These are phyloP conservation scores for Carex cristatella DNA, from an alignment of 176 grass and related monocot genomes.

Conservation along the genomic window DNA sequence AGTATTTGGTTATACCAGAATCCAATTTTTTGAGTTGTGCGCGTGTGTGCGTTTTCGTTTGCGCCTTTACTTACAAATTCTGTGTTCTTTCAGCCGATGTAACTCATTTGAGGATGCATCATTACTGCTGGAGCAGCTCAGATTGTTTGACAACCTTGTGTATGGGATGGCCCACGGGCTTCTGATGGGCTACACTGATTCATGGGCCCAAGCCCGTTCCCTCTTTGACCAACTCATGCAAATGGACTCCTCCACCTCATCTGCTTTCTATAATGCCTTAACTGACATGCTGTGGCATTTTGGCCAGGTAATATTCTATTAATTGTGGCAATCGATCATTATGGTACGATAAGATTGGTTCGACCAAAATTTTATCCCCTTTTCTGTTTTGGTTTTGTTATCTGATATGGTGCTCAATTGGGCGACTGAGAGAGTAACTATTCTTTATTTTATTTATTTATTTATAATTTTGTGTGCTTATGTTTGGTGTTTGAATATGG, in stretches of 20 bases:
- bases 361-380: background rate
- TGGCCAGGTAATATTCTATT: constrained; percentile 65
- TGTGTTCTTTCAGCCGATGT: constrained; percentile 63
- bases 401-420: background rate
- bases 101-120: constrained; percentile 94
- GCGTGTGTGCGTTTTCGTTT: background rate
- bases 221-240: constrained; percentile 75
- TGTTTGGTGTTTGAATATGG: constrained; percentile 20
- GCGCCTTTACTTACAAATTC: background rate
- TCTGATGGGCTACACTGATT: constrained; percentile 74
- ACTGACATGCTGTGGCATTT: constrained; percentile 99
- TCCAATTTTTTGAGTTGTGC: background rate
- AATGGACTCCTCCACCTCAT: constrained; percentile 90
- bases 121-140: constrained; percentile 88
- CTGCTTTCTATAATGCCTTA: constrained; percentile 98
- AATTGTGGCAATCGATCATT: background rate
- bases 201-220: constrained; percentile 56
- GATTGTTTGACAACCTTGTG: constrained; percentile 88
- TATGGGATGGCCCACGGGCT: constrained; percentile 90
- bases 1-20: background rate
- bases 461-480: background rate
- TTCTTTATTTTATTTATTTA: background rate
- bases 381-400: background rate
- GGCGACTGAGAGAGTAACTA: background rate
- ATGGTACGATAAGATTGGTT: background rate